Evolutionary conservation across 352 stramenopile species (phyloP).

Genomic region (Phytophthora pisi): DNA sequence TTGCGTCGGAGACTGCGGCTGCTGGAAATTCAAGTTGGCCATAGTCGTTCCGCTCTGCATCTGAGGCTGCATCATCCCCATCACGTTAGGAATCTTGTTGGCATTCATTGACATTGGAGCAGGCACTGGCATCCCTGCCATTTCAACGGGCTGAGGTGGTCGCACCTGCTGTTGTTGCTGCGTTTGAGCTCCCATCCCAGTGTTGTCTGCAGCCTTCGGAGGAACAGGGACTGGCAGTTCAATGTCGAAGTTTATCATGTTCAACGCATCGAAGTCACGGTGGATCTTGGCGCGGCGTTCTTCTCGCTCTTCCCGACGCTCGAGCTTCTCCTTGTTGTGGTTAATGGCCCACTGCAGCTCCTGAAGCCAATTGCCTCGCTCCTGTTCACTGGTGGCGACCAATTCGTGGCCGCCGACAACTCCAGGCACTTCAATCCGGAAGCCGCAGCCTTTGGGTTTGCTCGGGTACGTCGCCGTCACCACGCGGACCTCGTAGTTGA

Average conservation of each 20-base stretch:
- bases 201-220: not conserved
- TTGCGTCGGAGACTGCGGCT: constrained; percentile 2
- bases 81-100: constrained; percentile 19
- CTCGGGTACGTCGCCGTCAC: constrained; percentile 55
- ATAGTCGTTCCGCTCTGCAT: not conserved
- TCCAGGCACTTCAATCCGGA: constrained; percentile 67
- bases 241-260: constrained; percentile 86
- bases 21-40: constrained; percentile 5
- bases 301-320: constrained; percentile 44
- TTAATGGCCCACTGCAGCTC: constrained; percentile 79
- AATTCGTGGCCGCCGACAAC: constrained; percentile 68
- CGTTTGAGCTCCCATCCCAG: not conserved
- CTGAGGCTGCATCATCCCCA: constrained; percentile 28
- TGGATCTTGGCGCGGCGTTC: constrained; percentile 59
- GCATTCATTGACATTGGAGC: constrained; percentile 16
- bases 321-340: constrained; percentile 46
- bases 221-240: constrained; percentile 13
- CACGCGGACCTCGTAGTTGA: constrained; percentile 67
- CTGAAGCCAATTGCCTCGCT: constrained; percentile 80
- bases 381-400: constrained; percentile 59
- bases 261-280: constrained; percentile 65
- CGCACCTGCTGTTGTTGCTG: constrained; percentile 43
- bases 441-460: constrained; percentile 54
- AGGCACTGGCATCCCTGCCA: constrained; percentile 20
- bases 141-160: constrained; percentile 41